Percentiles rank a stretch among this genome's conserved stretches.
phyloP scores from a whole-genome alignment of 352 stramenopile genomes.

The Sclerospora graminicola region DNA sequence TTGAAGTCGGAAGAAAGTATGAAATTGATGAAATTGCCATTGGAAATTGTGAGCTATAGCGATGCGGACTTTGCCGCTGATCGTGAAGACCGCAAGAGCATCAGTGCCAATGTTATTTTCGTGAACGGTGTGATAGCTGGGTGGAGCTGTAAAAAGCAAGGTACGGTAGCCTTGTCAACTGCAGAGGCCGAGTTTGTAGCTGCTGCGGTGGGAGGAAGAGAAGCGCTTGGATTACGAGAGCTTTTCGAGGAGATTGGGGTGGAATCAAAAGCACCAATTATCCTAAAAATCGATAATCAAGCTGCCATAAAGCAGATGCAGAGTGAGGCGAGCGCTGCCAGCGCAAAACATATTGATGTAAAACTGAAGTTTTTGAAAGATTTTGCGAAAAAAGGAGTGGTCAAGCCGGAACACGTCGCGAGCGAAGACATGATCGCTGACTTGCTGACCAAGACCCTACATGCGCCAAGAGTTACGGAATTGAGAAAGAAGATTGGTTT shows the following conservation, averaged over 20 bases:
- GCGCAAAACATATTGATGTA: constrained; percentile 7
- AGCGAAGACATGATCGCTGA: no score
- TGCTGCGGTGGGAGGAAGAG: neutral
- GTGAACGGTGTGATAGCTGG: constrained; percentile 6
- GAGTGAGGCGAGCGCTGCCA: constrained; percentile 1
- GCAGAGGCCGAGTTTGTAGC: constrained; percentile 13
- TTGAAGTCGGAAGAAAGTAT: no score
- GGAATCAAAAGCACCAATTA: neutral
- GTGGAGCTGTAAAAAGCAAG: constrained; percentile 14
- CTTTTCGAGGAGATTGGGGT: constrained; percentile 4
- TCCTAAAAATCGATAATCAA: constrained; percentile 7
- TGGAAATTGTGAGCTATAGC: no score
- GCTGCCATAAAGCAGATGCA: constrained; percentile 5
- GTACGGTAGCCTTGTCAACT: constrained; percentile 4
- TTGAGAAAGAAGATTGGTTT: no score
- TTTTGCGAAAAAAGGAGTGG: neutral
- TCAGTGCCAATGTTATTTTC: constrained; percentile 3
- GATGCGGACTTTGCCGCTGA: constrained; percentile 5
- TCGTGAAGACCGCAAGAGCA: neutral
- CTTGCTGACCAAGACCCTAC: no score
- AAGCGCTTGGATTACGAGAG: constrained; percentile 6
- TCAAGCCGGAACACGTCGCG: no score
- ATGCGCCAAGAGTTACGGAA: no score
- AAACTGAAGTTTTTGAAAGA: constrained; percentile 7
- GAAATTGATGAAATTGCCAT: no score